Conservation (phyloP, 1,284 basidiomycete genomes). For the Sanguinoderma infundibulare region DNA sequence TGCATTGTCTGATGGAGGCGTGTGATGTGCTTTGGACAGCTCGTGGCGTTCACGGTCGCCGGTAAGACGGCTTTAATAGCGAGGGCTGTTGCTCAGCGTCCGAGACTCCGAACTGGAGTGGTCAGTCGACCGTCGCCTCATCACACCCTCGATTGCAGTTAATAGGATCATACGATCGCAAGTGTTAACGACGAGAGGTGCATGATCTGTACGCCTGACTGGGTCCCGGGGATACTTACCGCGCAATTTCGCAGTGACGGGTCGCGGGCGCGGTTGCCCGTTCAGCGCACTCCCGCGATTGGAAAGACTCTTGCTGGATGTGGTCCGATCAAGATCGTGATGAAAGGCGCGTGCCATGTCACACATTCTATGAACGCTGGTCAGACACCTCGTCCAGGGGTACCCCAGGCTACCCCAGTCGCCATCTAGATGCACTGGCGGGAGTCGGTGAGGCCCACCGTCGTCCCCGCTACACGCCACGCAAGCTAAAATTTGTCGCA, state of each 20-base stretch:
- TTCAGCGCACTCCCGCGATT: background rate
- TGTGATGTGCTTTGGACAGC: background rate
- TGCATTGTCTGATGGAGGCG: background rate
- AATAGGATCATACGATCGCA: background rate
- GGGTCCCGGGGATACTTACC: background rate
- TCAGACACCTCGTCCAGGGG: background rate
- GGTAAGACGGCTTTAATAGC: background rate
- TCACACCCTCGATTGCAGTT: background rate
- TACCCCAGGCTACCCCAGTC: background rate
- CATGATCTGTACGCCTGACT: slow-evolving; percentile 1
- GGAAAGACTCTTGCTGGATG: background rate
- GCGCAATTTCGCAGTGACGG: background rate
- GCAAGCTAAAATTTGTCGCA: background rate
- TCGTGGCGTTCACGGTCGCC: background rate
- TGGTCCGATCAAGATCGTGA: background rate
- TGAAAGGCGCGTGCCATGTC: background rate
- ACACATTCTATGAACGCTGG: background rate
- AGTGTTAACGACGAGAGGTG: background rate
- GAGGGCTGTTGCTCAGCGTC: background rate
- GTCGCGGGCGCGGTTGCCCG: background rate
- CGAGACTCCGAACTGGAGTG: background rate
- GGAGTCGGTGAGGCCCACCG: background rate
- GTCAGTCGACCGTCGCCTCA: background rate
- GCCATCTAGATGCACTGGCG: background rate
- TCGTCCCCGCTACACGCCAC: background rate